Conservation (phyloP, 208 protist species). For the Phytomonas sp. region DNA sequence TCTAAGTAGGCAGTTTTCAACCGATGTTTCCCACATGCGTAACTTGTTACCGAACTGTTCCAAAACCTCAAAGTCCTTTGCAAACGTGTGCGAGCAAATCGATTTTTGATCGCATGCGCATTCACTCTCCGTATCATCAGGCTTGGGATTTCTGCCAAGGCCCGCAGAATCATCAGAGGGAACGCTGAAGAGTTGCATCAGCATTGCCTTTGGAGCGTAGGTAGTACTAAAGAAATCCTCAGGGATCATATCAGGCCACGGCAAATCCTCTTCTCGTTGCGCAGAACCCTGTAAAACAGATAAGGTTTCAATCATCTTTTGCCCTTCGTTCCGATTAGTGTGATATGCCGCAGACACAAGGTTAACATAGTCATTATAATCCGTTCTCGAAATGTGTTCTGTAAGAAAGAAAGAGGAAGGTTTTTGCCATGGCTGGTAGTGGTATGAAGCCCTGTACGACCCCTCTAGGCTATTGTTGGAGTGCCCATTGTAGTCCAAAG, state of each 20-base stretch:
- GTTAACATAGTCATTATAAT: conserved; percentile 63
- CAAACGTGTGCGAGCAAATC: conserved; percentile 26
- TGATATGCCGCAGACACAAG: conserved; percentile 58
- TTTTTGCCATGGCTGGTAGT: conserved; percentile 19
- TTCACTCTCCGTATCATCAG: background rate
- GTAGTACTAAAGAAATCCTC: conserved; percentile 35
- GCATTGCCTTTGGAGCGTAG: conserved; percentile 18
- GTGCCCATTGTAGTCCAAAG: conserved; percentile 46
- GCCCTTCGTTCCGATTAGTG: conserved; percentile 43
- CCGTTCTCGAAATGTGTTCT: conserved; percentile 27
- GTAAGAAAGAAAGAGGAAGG: conserved; percentile 36
- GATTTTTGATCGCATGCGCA: background rate
- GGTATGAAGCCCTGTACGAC: conserved; percentile 11
- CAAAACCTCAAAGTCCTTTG: conserved; percentile 56
- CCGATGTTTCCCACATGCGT: conserved; percentile 53
- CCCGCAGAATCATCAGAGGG: background rate
- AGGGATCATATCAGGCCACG: conserved; percentile 57
- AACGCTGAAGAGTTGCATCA: conserved; percentile 3
- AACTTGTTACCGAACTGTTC: conserved; percentile 61
- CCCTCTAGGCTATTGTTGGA: conserved; percentile 18
- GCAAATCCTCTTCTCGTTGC: conserved; percentile 18
- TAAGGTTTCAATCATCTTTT: background rate
- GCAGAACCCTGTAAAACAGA: background rate
- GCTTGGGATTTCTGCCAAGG: background rate
- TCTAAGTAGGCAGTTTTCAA: conserved; percentile 68